Conservation (phyloP, 805 yeast genomes). For the Kodamaea laetipori region DNA sequence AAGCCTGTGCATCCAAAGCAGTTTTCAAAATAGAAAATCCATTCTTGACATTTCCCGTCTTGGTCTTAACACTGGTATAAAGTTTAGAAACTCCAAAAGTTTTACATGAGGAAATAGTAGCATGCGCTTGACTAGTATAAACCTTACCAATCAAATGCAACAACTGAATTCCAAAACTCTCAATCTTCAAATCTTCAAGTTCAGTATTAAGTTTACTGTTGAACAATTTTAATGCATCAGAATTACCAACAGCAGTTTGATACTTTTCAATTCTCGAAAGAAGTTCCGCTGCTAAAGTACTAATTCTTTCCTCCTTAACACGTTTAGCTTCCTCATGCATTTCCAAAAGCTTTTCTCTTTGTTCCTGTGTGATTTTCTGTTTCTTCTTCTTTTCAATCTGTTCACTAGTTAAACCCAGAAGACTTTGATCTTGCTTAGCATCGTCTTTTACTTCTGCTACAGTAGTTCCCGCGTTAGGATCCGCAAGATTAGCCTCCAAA, state of each 20-base stretch:
- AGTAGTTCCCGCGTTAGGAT: slow-evolving; percentile 11
- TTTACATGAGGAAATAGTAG: slow-evolving; percentile 70
- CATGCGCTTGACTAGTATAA: slow-evolving; percentile 74
- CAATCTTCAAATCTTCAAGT: slow-evolving; percentile 83
- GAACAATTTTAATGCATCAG: slow-evolving; percentile 61
- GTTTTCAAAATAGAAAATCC: slow-evolving; percentile 80
- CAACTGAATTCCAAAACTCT: slow-evolving; percentile 91
- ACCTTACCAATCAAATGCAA: slow-evolving; percentile 80
- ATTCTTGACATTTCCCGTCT: slow-evolving; percentile 79
- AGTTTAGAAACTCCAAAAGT: slow-evolving; percentile 87
- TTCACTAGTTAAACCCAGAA: slow-evolving; percentile 21
- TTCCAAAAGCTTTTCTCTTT: slow-evolving; percentile 52
- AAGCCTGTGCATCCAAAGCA: slow-evolving; percentile 83
- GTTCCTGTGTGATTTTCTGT: slow-evolving; percentile 32
- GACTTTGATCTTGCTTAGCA: slow-evolving; percentile 15
- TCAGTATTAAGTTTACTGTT: slow-evolving; percentile 56
- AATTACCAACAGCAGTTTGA: slow-evolving; percentile 60
- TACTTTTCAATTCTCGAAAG: slow-evolving; percentile 49
- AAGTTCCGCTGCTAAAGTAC: slow-evolving; percentile 52
- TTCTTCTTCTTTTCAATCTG: slow-evolving; percentile 32
- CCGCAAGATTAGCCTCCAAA: slow-evolving; percentile 23
- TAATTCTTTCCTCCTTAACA: slow-evolving; percentile 50
- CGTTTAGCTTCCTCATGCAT: slow-evolving; percentile 57
- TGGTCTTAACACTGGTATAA: slow-evolving; percentile 77
- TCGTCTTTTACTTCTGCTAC: slow-evolving; percentile 11